phyloP scores from a whole-genome alignment of 148 eudicot genomes.

The Spergularia bocconei region DNA sequence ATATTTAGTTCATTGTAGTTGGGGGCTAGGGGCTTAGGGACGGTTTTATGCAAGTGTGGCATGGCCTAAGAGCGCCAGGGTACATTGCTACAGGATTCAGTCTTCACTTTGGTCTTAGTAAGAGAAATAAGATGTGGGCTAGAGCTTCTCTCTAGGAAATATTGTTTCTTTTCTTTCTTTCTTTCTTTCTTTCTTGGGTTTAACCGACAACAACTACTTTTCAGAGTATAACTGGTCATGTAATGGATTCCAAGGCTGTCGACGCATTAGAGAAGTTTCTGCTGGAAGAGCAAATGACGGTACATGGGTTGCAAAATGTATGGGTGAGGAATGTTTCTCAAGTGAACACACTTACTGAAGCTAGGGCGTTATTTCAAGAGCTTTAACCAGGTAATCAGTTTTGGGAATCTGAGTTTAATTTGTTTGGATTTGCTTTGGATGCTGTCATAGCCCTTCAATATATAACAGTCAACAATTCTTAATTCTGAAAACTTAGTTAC shows the following conservation, averaged over 20 bases:
- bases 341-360: conserved; percentile 51
- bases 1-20: not conserved
- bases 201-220: conserved; percentile 11
- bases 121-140: no score
- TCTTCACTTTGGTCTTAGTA: not conserved
- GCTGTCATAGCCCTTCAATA: not conserved
- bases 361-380: conserved; percentile 53
- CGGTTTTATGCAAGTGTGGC: not conserved
- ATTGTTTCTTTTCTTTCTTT: not conserved
- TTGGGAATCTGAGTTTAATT: not conserved
- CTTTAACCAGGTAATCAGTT: conserved; percentile 28
- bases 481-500: no score
- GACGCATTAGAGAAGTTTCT: conserved; percentile 44
- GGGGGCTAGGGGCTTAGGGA: not conserved
- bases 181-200: not conserved
- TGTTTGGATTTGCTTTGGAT: not conserved
- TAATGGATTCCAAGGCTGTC: conserved; percentile 45
- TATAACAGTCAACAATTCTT: not conserved
- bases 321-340: conserved; percentile 61
- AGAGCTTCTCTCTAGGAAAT: not conserved
- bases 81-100: no score
- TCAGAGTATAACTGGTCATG: conserved; percentile 59
- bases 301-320: conserved; percentile 57
- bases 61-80: not conserved
- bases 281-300: conserved; percentile 44